Base-by-base conservation (phyloP, 768 basidiomycete species). In the Boletus vermiculosoides region DNA sequence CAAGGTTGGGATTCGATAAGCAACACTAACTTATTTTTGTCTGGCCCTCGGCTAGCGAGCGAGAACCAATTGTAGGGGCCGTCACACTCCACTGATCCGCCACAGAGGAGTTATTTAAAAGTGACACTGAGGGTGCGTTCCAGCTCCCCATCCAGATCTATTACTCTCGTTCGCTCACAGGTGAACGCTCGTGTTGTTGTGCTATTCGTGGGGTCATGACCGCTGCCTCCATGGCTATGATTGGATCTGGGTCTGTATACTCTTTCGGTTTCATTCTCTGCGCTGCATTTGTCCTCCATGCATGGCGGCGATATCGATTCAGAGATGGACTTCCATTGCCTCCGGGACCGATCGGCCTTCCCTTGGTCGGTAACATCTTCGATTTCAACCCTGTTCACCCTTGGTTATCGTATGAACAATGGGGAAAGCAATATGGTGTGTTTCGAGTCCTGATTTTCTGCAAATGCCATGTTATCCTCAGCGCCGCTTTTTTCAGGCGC, bases 331-430 rank as follows among this genome's bases (percentile, higher is more conserved):
- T 66, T 46, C 67, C 76, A 8, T 73, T 82, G n/a, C 79, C 79
- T 37, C 80, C 79, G n/a, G 84, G 83, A 15, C 84, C 84, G 0
- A 76, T 69, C 51, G 78, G 79, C 44, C 70, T 84, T 37, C 73
- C 72, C 2, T 50, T 74, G 30, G 33, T 74, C 5, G 73, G 72
- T 2, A 68, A 54, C 45, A 15, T 55, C 10, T 48, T 67, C 16
- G 59, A 66, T 30, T 9, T 75, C 44, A 47, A 71, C 33, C 4
- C 52, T 5, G 18, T 39, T 8, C 44, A 61, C 1, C 71, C 73
- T 11, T 75, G 74, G 74, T 39, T 70, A 42, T 63, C 73, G 10
- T 75, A 73, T 28, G 61, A 71, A 34, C 47, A 67, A 34, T 75
- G 73, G 74, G 70, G 70, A 41, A 70, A 67, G 50, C 55, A 55